phyloP scores from a whole-genome alignment of 495 filamentous ascomycete genomes.

The Penicillium parvum region DNA sequence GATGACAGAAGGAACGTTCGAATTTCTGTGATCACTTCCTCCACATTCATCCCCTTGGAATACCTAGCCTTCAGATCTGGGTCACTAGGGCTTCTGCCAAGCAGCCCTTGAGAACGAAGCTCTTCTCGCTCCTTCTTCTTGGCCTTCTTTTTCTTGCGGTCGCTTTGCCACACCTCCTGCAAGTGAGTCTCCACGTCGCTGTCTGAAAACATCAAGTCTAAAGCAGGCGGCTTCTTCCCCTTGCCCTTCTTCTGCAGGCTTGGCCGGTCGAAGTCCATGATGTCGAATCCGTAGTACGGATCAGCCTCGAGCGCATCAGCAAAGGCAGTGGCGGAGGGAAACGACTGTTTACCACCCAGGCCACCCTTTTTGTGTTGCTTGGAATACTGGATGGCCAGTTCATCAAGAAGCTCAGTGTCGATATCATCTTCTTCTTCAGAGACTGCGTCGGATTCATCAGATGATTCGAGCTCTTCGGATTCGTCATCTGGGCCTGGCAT shows the following conservation, averaged over 20 bases:
- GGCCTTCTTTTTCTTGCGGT: constrained; percentile 73
- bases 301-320: constrained; percentile 59
- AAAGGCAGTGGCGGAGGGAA: constrained; percentile 57
- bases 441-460: constrained; percentile 1
- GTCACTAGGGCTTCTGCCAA: constrained; percentile 61
- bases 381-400: constrained; percentile 13
- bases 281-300: constrained; percentile 70
- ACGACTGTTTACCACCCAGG: constrained; percentile 25
- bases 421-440: constrained; percentile 14
- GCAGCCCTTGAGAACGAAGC: constrained; percentile 70
- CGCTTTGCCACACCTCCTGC: constrained; percentile 62
- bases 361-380: constrained; percentile 7
- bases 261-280: constrained; percentile 75
- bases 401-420: constrained; percentile 16
- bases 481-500: constrained; percentile 25
- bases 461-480: constrained; percentile 4
- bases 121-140: constrained; percentile 78
- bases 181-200: constrained; percentile 66
- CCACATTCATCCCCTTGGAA: constrained; percentile 60
- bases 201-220: constrained; percentile 61
- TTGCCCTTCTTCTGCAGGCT: constrained; percentile 54
- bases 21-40: constrained; percentile 70
- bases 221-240: constrained; percentile 40
- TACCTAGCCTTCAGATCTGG: constrained; percentile 71
- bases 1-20: constrained; percentile 61